Base-by-base conservation (phyloP, 139 green algal genomes). In the Coccomyxa sp. region DNA sequence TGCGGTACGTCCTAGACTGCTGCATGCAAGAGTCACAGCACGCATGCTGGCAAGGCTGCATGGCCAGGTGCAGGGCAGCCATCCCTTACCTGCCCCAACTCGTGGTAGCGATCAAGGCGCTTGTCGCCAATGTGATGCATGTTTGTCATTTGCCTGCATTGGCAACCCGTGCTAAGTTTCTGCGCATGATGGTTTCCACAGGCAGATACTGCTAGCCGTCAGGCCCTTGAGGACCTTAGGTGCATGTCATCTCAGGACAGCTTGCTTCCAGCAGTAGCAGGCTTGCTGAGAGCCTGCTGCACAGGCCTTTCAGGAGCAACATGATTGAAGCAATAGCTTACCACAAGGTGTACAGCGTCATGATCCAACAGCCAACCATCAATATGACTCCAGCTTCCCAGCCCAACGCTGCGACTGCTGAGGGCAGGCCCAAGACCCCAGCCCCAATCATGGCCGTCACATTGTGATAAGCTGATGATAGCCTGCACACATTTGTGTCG, bases 351-450 rank as follows among this genome's bases (percentile, higher is more conserved):
- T 75, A 75, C 70, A 75, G 70, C 36, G 70, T 55, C 36, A 39
- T 64, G 50, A 64, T 4, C 50, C 50, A 75, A 0, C 36, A 75
- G 7, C 33, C 29, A 27, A 39, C 39, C 70, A 75, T 75, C 0
- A 75, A 7, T 6, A 64, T 22, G 18, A 64, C 27, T 7, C 50
- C 70, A 39, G 10, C 36, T 8, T 40, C 58, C 79, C 79, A 87
- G 5, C 72, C 78, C 36, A 87, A 33, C 16, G 76, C 76, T 2
- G 41, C 41, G 24, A 87, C 78, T 4, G 76, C 76, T 34, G 50
- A 55, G 14, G 83, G 83, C 68, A 87, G 74, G 29, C 82, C 82
- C 39, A 87, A 77, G 34, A 87, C 83, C 29, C 83, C 83, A n/a
- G 79, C 83, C 22, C 50, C 50, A 64, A 75, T 36, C 24, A 75